A percentile compares a stretch with the other conserved stretches of the same genome.
These are phyloP conservation scores for Asterella californica DNA, from an alignment of 225 moss, liverwort and hornwort genomes.

Conservation along the genomic window DNA sequence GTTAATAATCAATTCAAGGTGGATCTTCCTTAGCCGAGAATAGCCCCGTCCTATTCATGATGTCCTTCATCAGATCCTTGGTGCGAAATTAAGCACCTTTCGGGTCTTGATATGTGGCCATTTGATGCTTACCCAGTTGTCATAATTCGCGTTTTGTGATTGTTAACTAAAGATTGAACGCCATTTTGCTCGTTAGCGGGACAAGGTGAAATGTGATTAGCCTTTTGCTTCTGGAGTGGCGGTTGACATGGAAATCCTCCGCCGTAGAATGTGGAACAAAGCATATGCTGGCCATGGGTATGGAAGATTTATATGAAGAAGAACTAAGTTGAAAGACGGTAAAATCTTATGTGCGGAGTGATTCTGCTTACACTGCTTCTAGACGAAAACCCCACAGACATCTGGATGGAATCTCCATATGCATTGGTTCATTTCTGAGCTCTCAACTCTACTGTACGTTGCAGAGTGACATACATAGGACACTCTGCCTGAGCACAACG, in stretches of 20 bases:
- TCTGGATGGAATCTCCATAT: neutral
- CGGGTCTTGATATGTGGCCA: neutral
- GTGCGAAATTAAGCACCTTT: neutral
- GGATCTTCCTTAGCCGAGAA: no score
- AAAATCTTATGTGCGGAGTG: neutral
- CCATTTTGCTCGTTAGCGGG: neutral
- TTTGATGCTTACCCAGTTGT: neutral
- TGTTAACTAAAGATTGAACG: neutral
- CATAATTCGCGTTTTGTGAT: neutral
- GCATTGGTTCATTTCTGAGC: neutral
- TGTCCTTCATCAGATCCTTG: neutral
- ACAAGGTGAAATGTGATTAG: neutral
- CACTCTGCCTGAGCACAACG: neutral
- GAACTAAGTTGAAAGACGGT: neutral
- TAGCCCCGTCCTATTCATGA: no score
- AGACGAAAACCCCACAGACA: neutral
- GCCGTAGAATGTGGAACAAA: neutral
- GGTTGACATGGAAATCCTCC: neutral
- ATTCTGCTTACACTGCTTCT: neutral
- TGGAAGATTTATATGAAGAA: neutral
- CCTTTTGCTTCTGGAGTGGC: neutral
- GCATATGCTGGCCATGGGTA: neutral
- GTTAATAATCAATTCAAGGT: neutral
- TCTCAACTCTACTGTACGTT: neutral
- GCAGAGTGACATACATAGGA: neutral